These are phyloP conservation scores for Suillus subalutaceus DNA, from an alignment of 768 basidiomycete species.

Conservation along the genomic window DNA sequence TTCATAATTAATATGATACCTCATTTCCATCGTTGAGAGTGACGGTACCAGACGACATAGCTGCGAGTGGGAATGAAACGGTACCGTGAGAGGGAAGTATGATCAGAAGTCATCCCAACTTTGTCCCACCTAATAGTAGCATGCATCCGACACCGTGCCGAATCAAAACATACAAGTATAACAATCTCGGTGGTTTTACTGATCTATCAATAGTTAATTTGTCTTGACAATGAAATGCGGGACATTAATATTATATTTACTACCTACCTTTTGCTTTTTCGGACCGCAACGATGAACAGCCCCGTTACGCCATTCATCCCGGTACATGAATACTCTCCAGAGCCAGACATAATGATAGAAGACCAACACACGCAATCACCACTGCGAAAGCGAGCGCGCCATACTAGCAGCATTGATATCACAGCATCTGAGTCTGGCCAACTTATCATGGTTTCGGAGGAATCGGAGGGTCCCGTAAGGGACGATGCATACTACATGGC, in stretches of 20 bases:
- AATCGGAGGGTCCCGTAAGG: slow-evolving; percentile 22
- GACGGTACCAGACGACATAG: slow-evolving; percentile 45
- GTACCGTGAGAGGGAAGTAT: background rate
- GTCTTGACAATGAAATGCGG: no score
- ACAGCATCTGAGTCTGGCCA: slow-evolving; percentile 13
- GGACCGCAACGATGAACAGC: slow-evolving; percentile 19
- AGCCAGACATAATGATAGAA: slow-evolving; percentile 2
- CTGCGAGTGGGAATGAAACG: background rate
- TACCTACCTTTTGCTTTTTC: background rate
- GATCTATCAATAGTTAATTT: background rate
- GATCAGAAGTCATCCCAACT: background rate
- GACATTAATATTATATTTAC: no score
- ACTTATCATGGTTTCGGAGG: slow-evolving; percentile 11
- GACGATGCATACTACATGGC: slow-evolving; percentile 66
- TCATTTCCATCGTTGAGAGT: slow-evolving; percentile 45
- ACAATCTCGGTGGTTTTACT: background rate
- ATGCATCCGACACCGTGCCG: background rate
- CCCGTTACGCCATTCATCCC: slow-evolving; percentile 24
- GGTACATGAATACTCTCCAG: slow-evolving; percentile 16
- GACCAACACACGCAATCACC: slow-evolving; percentile 15
- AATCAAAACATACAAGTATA: no score
- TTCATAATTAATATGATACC: slow-evolving; percentile 22
- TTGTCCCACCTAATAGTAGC: no score
- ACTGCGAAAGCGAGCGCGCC: slow-evolving; percentile 15
- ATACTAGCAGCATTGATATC: background rate